Percentiles rank a stretch among this genome's conserved stretches.
These are phyloP conservation scores for Cutaneotrichosporon spelunceum DNA, from an alignment of 1,284 basidiomycete species.

Conservation along the genomic window DNA sequence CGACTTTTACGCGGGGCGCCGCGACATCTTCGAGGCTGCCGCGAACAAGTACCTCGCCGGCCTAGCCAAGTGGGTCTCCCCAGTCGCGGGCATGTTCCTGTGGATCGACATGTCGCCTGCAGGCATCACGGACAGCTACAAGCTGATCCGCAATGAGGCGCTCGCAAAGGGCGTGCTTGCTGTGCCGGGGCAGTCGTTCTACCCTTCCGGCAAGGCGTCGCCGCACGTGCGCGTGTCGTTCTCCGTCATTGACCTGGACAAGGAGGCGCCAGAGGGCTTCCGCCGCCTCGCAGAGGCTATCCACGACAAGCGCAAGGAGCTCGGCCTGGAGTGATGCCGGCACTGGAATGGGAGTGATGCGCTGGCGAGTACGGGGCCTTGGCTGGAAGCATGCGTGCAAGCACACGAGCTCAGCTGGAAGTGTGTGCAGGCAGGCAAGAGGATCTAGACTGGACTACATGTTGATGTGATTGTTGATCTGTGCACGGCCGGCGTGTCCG, in stretches of 20 bases:
- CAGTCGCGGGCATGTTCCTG: constrained; percentile 87
- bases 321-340: constrained; percentile 22
- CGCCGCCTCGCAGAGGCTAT: constrained; percentile 65
- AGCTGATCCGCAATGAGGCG: constrained; percentile 74
- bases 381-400: no score
- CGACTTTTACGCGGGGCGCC: constrained; percentile 71
- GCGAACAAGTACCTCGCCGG: constrained; percentile 70
- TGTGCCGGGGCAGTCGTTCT: constrained; percentile 72
- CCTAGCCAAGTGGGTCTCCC: constrained; percentile 75
- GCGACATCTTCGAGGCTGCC: constrained; percentile 72
- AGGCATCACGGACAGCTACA: constrained; percentile 62
- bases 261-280: constrained; percentile 70
- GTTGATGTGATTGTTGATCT: background rate
- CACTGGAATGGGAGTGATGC: no score
- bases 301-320: constrained; percentile 42
- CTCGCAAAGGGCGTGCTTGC: constrained; percentile 79
- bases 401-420: no score
- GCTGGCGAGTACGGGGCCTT: no score
- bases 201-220: constrained; percentile 65
- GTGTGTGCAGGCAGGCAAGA: background rate
- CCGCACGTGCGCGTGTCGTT: constrained; percentile 77
- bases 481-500: background rate
- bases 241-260: constrained; percentile 65
- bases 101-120: constrained; percentile 60
- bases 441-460: constrained; percentile 1